Evolutionary conservation across 2,329 filamentous ascomycete species (phyloP).

Genomic region (Alternaria rosae): DNA sequence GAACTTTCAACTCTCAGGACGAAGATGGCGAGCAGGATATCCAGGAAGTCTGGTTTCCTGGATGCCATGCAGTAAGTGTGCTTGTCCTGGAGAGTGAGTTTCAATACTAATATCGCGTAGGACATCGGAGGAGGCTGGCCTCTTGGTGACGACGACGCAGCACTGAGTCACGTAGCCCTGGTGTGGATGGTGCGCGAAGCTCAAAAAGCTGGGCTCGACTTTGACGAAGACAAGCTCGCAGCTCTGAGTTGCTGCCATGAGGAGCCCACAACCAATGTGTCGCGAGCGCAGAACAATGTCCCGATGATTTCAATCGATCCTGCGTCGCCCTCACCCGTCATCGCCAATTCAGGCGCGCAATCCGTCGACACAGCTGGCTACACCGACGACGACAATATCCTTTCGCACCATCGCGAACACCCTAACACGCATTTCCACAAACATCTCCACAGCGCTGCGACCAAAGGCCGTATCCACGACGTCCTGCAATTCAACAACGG

Average conservation of each 20-base stretch:
- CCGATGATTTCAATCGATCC: slow-evolving; percentile 46
- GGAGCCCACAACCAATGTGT: slow-evolving; percentile 21
- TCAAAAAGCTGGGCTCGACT: slow-evolving; percentile 70
- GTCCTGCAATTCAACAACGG: slow-evolving; percentile 72
- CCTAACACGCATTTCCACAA: slow-evolving; percentile 59
- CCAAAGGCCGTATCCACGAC: slow-evolving; percentile 69
- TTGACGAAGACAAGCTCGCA: slow-evolving; percentile 72
- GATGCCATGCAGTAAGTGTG: slow-evolving; percentile 67
- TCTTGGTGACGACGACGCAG: slow-evolving; percentile 61
- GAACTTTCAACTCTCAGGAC: slow-evolving; percentile 34
- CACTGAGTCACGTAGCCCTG: slow-evolving; percentile 72
- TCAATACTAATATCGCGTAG: slow-evolving; percentile 23
- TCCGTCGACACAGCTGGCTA: slow-evolving; percentile 8
- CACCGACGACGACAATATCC: slow-evolving; percentile 27
- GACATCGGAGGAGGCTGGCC: slow-evolving; percentile 82
- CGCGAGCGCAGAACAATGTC: slow-evolving; percentile 19
- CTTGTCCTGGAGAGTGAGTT: neutral
- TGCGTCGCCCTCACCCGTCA: slow-evolving; percentile 26
- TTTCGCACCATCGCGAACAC: slow-evolving; percentile 25
- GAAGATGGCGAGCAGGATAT: slow-evolving; percentile 71
- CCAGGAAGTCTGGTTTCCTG: slow-evolving; percentile 81
- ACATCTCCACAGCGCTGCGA: slow-evolving; percentile 65
- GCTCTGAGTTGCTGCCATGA: slow-evolving; percentile 69
- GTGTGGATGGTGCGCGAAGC: slow-evolving; percentile 75
- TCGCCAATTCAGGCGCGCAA: neutral